Evolutionary conservation across 768 basidiomycete species (phyloP).

Genomic region (Ramaria rubella): DNA sequence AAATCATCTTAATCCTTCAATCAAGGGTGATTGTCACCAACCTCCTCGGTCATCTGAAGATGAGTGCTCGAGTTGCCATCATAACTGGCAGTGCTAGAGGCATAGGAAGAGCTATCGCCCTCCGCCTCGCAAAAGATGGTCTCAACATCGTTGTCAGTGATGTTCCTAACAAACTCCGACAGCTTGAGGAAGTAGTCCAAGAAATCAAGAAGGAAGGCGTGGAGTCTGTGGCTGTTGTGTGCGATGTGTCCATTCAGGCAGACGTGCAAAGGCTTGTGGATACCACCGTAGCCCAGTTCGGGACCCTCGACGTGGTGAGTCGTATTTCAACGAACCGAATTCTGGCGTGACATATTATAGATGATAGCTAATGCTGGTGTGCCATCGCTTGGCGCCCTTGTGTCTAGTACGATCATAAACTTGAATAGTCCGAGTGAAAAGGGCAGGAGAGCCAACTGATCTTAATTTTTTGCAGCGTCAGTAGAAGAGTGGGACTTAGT

Average conservation of each 20-base stretch:
- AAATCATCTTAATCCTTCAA: too few relatives aligned
- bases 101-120: constrained; percentile 24
- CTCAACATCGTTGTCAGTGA: constrained; percentile 28
- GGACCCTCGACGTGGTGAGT: constrained; percentile 40
- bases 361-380: neutral
- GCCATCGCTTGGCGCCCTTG: neutral
- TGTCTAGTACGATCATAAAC: neutral
- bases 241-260: constrained; percentile 36
- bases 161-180: constrained; percentile 10
- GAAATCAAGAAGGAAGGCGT: constrained; percentile 17
- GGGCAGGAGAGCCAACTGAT: neutral
- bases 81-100: constrained; percentile 29
- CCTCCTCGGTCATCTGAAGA: too few relatives aligned
- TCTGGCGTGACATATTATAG: neutral
- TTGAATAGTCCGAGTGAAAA: neutral
- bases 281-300: constrained; percentile 25
- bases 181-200: constrained; percentile 12
- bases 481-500: constrained; percentile 35
- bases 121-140: constrained; percentile 29
- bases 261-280: constrained; percentile 38
- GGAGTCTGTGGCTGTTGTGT: constrained; percentile 22
- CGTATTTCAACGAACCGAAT: too few relatives aligned
- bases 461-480: constrained; percentile 16
- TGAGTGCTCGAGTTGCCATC: constrained; percentile 27
- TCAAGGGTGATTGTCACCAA: too few relatives aligned